Base-by-base conservation (phyloP, 2,329 filamentous ascomycete species). In the Cordyceps farinosa region DNA sequence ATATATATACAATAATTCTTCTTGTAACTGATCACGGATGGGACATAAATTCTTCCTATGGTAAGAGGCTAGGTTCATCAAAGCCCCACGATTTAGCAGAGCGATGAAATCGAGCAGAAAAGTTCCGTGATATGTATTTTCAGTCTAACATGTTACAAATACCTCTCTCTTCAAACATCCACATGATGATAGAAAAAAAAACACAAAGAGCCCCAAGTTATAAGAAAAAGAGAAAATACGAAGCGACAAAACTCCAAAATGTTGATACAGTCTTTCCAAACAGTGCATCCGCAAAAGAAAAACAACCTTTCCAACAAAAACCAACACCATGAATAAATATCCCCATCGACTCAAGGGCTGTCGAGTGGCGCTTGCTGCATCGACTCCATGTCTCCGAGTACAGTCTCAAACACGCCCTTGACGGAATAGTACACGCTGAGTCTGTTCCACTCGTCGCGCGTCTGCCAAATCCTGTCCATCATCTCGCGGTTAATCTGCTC, bases 401-500 rank as follows among this genome's bases (percentile, higher is more conserved):
- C 86, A 36, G 87, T 86, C 69, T 96, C 93, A 74, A 97, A 97
- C 5, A 90, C 86, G 17, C 83, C 80, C 48, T 80, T 80, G 44
- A 96, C 82, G 44, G 81, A 78, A 52, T 78, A 78, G 15, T 88
- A 82, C 15, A 97, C 92, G 69, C 83, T 82, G 69, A 87, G 88
- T 50, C 95, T 86, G 76, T 99, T 95, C 86, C 91, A 95, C 70
- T 96, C 88, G 54, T 86, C 83, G 56, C 92, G 84, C 65, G 84
- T 84, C 65, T 82, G 83, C 95, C 95, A 99, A 51, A 98, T 84
- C 66, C 88, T 87, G 65, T 94, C 90, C 94, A 98, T 98, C 66
- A 98, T 80, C 68, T 89, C 87, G 8, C 92, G 89, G 74, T 93
- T 93, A 73, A 97, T 88, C 76, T 98, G 94, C 79, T 98, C 94